These are phyloP conservation scores for Trapa incisa DNA, from an alignment of 345 rosid species.

Conservation along the genomic window DNA sequence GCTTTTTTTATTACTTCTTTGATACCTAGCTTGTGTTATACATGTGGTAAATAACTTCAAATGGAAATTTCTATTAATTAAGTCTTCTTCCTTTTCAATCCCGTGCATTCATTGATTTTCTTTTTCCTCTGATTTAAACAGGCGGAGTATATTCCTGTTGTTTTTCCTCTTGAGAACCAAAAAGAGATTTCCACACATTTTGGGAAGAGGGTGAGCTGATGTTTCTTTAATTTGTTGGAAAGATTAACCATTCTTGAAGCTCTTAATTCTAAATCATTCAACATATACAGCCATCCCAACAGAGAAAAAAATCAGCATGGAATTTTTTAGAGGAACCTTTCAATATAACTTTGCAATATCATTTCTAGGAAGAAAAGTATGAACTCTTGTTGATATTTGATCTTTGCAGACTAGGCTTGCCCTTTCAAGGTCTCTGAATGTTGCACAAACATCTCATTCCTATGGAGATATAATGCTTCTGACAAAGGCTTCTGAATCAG, in stretches of 20 bases:
- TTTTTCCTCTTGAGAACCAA: constrained; percentile 49
- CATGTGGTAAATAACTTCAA: background rate
- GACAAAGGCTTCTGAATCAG: constrained; percentile 43
- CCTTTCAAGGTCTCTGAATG: constrained; percentile 71
- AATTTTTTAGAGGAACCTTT: background rate
- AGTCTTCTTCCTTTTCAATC: background rate
- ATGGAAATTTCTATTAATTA: background rate
- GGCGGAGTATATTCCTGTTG: constrained; percentile 83
- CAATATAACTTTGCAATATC: background rate
- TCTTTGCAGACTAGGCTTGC: constrained; percentile 57
- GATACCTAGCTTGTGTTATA: background rate
- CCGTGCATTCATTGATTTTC: background rate
- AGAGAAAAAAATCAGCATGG: background rate
- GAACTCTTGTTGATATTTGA: background rate
- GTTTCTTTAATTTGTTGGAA: background rate
- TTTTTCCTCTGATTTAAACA: constrained; percentile 20
- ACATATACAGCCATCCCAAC: background rate
- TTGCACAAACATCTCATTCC: constrained; percentile 74
- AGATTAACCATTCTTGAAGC: background rate
- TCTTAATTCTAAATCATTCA: background rate
- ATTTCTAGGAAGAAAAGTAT: background rate
- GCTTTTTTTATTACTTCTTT: background rate
- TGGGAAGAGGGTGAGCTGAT: constrained; percentile 58
- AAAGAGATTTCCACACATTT: constrained; percentile 58
- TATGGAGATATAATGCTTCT: constrained; percentile 82